Evolutionary conservation across 2,329 filamentous ascomycete species (phyloP).

Genomic region (Aspergillus fischeri): DNA sequence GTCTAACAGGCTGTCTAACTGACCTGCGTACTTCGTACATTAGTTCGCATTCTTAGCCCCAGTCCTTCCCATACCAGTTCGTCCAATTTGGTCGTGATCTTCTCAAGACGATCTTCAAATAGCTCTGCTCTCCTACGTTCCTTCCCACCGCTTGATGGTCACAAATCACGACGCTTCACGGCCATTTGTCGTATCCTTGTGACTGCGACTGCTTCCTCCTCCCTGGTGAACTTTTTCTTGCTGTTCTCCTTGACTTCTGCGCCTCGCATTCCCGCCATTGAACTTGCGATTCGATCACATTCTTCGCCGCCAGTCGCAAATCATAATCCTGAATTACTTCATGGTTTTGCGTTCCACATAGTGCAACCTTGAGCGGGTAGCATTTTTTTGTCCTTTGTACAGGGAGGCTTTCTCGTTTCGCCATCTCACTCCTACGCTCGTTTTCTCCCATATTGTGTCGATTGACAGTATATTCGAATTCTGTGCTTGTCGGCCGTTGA

Average conservation of each 20-base stretch:
- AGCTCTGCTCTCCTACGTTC: constrained; percentile 11
- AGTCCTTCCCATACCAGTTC: constrained; percentile 13
- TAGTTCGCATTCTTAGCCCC: constrained; percentile 19
- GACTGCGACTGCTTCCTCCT: constrained; percentile 6
- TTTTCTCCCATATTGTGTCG: background rate
- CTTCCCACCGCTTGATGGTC: constrained; percentile 15
- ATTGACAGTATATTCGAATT: background rate
- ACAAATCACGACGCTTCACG: constrained; percentile 17
- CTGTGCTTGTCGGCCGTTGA: background rate
- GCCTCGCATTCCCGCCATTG: background rate
- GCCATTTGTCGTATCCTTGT: constrained; percentile 8
- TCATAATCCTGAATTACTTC: background rate
- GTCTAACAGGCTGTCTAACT: background rate
- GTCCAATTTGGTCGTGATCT: constrained; percentile 12
- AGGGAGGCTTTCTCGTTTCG: background rate
- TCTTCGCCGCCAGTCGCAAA: background rate
- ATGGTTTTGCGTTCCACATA: background rate
- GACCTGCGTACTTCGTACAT: constrained; percentile 5
- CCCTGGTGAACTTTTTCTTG: constrained; percentile 8
- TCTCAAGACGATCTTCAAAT: constrained; percentile 12
- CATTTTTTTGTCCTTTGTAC: background rate
- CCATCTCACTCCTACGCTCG: background rate
- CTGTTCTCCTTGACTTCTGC: background rate
- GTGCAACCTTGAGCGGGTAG: background rate
- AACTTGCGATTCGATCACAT: background rate